A percentile compares a stretch with the other conserved stretches of the same genome.
Conservation (phyloP, 225 moss, liverwort and hornwort genomes). For the Pleurozium schreberi region DNA sequence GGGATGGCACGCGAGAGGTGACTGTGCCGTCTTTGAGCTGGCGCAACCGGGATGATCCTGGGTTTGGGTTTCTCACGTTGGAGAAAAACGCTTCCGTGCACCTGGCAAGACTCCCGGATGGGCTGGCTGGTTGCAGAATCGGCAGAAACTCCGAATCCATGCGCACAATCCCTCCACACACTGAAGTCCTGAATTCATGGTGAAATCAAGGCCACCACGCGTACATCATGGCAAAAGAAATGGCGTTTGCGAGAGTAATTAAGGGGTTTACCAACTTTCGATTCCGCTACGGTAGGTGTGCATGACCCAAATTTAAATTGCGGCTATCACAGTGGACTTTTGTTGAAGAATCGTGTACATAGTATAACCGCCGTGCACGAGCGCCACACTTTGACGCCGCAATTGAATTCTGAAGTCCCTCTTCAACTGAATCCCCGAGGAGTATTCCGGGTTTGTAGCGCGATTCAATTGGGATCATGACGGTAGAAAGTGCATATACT, state of each 20-base stretch:
- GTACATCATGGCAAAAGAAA: neutral
- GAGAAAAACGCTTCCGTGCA: slow-evolving; percentile 7
- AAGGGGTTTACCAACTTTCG: neutral
- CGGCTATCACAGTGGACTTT: neutral
- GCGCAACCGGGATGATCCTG: slow-evolving; percentile 59
- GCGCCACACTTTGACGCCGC: neutral
- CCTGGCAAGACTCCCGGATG: neutral
- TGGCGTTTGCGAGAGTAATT: no score
- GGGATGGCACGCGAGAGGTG: slow-evolving; percentile 32
- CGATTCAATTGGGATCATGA: neutral
- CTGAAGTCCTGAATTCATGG: neutral
- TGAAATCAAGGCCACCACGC: neutral
- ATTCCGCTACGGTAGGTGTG: neutral
- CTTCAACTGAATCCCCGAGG: no score
- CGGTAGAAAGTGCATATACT: neutral
- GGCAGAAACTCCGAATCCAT: slow-evolving; percentile 10
- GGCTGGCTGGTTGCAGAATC: slow-evolving; percentile 1
- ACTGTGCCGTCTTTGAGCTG: slow-evolving; percentile 53
- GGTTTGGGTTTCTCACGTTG: slow-evolving; percentile 30
- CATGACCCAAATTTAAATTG: neutral
- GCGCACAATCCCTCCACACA: neutral
- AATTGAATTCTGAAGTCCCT: neutral
- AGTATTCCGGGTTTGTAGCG: neutral
- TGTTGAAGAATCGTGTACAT: no score
- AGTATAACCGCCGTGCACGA: neutral